A percentile compares a stretch with the other conserved stretches of the same genome.
Evolutionary conservation across 306 rosid genomes (phyloP).

Genomic region (Quercus glauca): DNA sequence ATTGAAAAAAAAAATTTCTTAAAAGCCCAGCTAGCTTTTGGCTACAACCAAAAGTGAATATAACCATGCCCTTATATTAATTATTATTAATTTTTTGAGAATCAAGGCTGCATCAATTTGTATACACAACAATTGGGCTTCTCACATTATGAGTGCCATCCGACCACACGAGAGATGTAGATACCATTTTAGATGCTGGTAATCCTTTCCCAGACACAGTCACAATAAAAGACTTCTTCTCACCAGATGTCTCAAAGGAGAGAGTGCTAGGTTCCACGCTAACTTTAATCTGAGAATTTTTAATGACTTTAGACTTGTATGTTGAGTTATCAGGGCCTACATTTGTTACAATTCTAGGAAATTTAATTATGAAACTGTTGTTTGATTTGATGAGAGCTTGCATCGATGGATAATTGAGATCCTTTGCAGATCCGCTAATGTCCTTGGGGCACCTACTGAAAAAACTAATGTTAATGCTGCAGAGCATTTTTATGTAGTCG

Average conservation of each 20-base stretch:
- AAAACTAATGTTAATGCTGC: neutral
- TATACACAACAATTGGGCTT: constrained; percentile 26
- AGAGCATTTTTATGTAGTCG: constrained; percentile 28
- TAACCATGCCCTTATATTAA: too few relatives aligned
- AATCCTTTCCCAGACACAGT: constrained; percentile 11
- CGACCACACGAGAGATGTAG: constrained; percentile 31
- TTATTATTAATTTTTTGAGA: too few relatives aligned
- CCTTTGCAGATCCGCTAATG: neutral
- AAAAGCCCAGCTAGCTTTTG: too few relatives aligned
- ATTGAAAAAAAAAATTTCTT: too few relatives aligned
- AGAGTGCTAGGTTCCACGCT: constrained; percentile 24
- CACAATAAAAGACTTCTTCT: constrained; percentile 29
- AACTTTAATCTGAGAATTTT: neutral
- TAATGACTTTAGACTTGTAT: constrained; percentile 6
- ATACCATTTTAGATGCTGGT: neutral
- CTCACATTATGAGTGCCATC: constrained; percentile 26
- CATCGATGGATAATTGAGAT: constrained; percentile 37
- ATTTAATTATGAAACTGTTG: neutral
- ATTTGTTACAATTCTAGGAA: constrained; percentile 27
- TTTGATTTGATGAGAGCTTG: neutral
- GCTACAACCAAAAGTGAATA: too few relatives aligned
- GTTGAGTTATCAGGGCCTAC: constrained; percentile 30
- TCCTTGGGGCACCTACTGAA: neutral
- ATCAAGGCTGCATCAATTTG: neutral
- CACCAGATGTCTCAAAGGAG: constrained; percentile 17